Base-by-base conservation (phyloP, 768 basidiomycete genomes). In the Lentinus tigrinus region DNA sequence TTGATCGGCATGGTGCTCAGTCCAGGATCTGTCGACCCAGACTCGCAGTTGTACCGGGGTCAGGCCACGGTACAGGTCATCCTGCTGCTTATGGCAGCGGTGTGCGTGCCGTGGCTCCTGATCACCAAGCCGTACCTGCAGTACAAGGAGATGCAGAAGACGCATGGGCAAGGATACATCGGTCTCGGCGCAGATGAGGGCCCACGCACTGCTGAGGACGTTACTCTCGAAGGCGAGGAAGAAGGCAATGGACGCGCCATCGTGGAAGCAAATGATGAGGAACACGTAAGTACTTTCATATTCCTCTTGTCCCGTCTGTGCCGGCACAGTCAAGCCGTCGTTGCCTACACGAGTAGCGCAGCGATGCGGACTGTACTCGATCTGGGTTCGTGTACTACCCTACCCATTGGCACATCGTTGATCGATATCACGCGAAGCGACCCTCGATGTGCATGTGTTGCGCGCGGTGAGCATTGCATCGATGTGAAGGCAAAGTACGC, bases 71-170 rank as follows among this genome's bases (percentile, higher is more conserved):
- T 99, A 5, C 97, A 99, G 70, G 78, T 84, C 27, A 72, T 93
- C 34, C 72, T 99, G 56, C 76, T 99, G 31, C 69, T 90, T 11
- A 71, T 92, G 60, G 97, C 97, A 11, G 75, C 76, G 26, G 76
- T 95, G 34, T 98, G 97, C 70, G 93, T 99, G 11, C 97, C 97
- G 7, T 95, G 95, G 92, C 84, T 98, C 81, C 78, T 99, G 60
- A 81, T 91, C 65, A 79, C 85, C 48, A 98, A 98, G 74, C 97
- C 97, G 28, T 99, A 98, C 72, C 72, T 95, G 56, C 77, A 85
- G 26, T 98, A 87, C 84, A 91, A 88, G 75, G 95, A 98, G 73
- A 90, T 89, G 80, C 81, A 92, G 70, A 82, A 84, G 70, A 90
- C 85, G 67, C 85, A 89, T 68, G 84, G 76, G 40, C 88, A 93